A percentile compares a stretch with the other conserved stretches of the same genome.
These are phyloP conservation scores for Dactylonectria macrodidyma DNA, from an alignment of 2,329 filamentous ascomycete species.

Conservation along the genomic window DNA sequence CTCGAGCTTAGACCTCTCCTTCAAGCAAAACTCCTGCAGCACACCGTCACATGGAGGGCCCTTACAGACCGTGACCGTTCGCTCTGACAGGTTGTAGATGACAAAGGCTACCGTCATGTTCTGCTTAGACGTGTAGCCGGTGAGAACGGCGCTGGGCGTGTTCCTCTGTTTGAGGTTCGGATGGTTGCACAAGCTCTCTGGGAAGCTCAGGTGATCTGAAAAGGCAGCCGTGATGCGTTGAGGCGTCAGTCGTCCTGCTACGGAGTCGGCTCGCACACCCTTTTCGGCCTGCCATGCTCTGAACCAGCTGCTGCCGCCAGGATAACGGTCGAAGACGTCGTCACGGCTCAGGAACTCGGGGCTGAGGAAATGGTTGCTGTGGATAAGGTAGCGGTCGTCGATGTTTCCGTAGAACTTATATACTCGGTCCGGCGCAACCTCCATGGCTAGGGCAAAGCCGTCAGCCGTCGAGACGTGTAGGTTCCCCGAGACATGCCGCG, in stretches of 20 bases:
- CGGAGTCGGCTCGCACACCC: conserved; percentile 11
- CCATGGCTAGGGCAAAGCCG: conserved; percentile 43
- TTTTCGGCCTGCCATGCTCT: conserved; percentile 33
- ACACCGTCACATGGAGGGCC: conserved; percentile 42
- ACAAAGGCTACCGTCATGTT: conserved; percentile 43
- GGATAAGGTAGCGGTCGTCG: conserved; percentile 42
- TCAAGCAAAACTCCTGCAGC: neutral
- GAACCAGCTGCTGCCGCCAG: conserved; percentile 43
- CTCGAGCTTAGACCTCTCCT: neutral
- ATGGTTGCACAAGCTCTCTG: conserved; percentile 43
- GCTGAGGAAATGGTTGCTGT: conserved; percentile 48
- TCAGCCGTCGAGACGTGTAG: conserved; percentile 38
- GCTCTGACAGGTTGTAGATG: conserved; percentile 40
- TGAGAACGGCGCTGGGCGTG: conserved; percentile 2
- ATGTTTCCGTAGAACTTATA: conserved; percentile 30
- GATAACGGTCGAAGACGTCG: conserved; percentile 37
- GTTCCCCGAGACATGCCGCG: conserved; percentile 48
- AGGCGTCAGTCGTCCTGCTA: conserved; percentile 7
- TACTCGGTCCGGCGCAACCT: conserved; percentile 41
- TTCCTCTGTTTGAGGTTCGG: conserved; percentile 24
- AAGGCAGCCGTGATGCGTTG: conserved; percentile 36
- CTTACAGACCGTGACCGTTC: conserved; percentile 40
- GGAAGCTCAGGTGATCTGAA: conserved; percentile 43
- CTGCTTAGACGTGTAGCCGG: neutral
- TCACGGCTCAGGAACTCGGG: conserved; percentile 35